Percentiles rank a stretch among this genome's conserved stretches.
Evolutionary conservation across 1,284 basidiomycete genomes (phyloP).

Genomic region (Irpex rosettiformis): DNA sequence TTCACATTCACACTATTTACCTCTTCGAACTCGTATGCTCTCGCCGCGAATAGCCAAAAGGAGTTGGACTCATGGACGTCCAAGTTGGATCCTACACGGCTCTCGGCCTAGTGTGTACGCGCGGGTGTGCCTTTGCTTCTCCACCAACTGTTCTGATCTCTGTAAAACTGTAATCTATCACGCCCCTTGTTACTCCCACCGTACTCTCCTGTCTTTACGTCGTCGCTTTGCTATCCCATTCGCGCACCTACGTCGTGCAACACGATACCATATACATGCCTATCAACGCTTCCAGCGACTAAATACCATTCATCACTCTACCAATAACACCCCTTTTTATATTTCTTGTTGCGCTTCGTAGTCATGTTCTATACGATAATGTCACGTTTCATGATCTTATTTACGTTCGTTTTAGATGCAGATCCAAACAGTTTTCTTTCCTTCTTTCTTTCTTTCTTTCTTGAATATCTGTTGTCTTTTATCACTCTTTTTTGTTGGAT

Average conservation of each 20-base stretch:
- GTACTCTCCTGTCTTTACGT: not conserved
- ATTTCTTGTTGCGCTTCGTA: not conserved
- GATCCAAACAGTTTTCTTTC: no score
- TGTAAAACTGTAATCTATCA: not conserved
- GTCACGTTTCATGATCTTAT: slow-evolving; percentile 1
- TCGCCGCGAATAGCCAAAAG: slow-evolving; percentile 75
- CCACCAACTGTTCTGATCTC: no score
- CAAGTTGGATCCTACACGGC: slow-evolving; percentile 76
- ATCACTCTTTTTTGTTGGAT: no score
- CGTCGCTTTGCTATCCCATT: slow-evolving; percentile 3
- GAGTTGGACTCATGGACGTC: slow-evolving; percentile 82
- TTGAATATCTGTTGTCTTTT: not conserved
- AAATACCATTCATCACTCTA: not conserved
- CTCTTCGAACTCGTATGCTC: slow-evolving; percentile 84
- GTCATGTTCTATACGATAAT: not conserved
- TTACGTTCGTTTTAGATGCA: no score
- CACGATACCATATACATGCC: not conserved
- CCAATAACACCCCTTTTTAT: not conserved
- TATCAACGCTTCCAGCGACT: no score
- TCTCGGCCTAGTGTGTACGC: not conserved
- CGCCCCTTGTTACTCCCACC: not conserved
- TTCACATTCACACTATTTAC: slow-evolving; percentile 88
- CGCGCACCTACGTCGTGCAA: not conserved
- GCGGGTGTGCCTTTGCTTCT: no score
- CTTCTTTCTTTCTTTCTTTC: not conserved